Conservation (phyloP, 495 filamentous ascomycete species). For the Penicillium longicatenatum region DNA sequence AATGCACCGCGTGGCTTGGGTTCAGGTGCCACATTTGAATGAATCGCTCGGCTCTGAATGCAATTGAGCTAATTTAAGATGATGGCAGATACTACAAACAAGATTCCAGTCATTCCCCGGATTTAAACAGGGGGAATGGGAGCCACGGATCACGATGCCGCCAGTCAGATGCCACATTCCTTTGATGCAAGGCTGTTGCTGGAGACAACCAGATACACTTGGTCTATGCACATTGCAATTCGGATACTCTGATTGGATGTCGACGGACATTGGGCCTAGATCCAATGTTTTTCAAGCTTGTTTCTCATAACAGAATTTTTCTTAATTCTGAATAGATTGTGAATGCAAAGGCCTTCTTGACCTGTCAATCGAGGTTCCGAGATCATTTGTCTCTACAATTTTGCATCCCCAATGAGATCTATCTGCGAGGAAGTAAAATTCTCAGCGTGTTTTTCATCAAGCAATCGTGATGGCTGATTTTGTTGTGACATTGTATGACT, state of each 20-base stretch:
- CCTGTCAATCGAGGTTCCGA: background rate
- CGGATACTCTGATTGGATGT: background rate
- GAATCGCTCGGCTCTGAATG: background rate
- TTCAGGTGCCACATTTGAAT: background rate
- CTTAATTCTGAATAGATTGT: background rate
- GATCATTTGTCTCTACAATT: background rate
- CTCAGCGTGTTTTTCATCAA: background rate
- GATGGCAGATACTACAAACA: background rate
- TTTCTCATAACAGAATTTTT: background rate
- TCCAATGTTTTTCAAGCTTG: background rate
- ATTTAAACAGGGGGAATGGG: background rate
- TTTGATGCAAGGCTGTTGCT: background rate
- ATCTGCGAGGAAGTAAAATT: background rate
- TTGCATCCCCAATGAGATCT: background rate
- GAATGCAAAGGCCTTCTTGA: background rate
- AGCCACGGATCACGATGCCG: background rate
- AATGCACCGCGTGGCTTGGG: no score
- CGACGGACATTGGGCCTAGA: no score
- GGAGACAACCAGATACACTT: background rate
- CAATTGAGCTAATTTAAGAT: background rate
- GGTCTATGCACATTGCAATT: background rate
- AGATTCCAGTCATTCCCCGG: background rate
- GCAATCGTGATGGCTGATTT: background rate
- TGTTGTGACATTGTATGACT: slow-evolving; percentile 12
- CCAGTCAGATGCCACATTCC: background rate